Base-by-base conservation (phyloP, 208 protist species). In the Dictyostelium gargantuum region DNA sequence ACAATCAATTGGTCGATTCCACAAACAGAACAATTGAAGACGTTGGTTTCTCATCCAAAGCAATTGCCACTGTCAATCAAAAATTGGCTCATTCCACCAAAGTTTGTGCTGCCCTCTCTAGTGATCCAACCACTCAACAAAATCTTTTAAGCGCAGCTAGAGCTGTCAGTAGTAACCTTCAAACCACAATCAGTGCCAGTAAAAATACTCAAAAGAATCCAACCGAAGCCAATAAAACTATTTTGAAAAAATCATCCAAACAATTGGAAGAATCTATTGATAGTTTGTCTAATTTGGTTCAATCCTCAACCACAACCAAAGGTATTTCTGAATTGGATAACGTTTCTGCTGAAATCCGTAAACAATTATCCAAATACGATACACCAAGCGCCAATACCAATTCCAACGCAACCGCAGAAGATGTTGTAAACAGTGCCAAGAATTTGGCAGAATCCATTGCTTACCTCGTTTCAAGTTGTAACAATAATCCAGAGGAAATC, bases 371-470 rank as follows among this genome's bases (percentile, higher is more conserved):
- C 38, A 35, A 21, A 6, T 86, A 86, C 38, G 81, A 86, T 54
- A 26, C 9, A n/a, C 8, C n/a, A 19, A 77, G 46, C 29, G 81
- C 66, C 6, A 54, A 58, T 48, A 6, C 19, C 8, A 92, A 92
- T 50, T 9, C 15, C 38, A 44, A 54, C 42, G 85, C 85, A 8
- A 74, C 56, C 10, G 85, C 85, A 11, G 76, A 80, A 42, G 85
- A 92, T 75, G 85, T 92, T 6, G 58, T 73, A 15, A 92, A 44
- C 26, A 66, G 46, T 74, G 85, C 85, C 46, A 92, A 92, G 9
- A 42, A 40, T 54, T 23, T 92, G 1, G 85, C 85, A 8, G 85
- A 92, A 40, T 66, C 56, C 1, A 92, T 92, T 73, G 73, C 85
- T 21, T 92, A 70, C 23, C 44, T 92, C 13, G 85, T 92, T 10